A percentile compares a stretch with the other conserved stretches of the same genome.
phyloP scores from a whole-genome alignment of 2,329 filamentous ascomycete genomes.

The Epichloe scottii region DNA sequence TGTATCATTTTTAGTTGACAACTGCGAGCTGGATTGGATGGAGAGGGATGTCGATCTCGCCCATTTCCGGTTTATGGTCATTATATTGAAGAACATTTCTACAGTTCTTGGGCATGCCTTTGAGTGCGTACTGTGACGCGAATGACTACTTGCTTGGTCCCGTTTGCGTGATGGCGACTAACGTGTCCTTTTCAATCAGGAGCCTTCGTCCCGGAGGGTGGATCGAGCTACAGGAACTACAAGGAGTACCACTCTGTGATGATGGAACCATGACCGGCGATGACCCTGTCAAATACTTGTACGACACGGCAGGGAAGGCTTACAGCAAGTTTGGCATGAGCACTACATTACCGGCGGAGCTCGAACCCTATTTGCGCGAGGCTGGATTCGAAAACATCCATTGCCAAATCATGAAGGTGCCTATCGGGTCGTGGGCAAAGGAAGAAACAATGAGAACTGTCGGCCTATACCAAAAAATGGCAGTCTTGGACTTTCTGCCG shows the following conservation, averaged over 20 bases:
- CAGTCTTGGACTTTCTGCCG: conserved; percentile 22
- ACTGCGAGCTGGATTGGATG: conserved; percentile 21
- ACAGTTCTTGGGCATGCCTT: conserved; percentile 10
- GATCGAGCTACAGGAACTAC: conserved; percentile 29
- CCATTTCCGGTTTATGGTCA: conserved; percentile 16
- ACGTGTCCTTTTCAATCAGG: not conserved
- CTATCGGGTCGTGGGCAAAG: conserved; percentile 24
- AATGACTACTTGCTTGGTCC: not conserved
- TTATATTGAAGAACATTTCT: conserved; percentile 9
- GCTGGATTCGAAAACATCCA: conserved; percentile 13
- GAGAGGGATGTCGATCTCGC: conserved; percentile 16
- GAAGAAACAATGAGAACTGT: conserved; percentile 21
- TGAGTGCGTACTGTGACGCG: conserved; percentile 7
- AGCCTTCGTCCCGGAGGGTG: conserved; percentile 29
- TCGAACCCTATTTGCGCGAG: conserved; percentile 7
- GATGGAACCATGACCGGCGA: conserved; percentile 17
- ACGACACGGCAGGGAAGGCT: conserved; percentile 7
- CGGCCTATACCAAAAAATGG: conserved; percentile 26
- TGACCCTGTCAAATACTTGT: conserved; percentile 7
- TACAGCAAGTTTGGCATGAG: conserved; percentile 10
- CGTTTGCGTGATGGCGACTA: not conserved
- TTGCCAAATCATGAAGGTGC: conserved; percentile 24
- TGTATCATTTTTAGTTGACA: conserved; percentile 25
- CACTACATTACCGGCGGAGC: conserved; percentile 8
- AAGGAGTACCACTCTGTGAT: conserved; percentile 21